A percentile compares a stretch with the other conserved stretches of the same genome.
Conservation (phyloP, 83 land plant species). For the Picea engelmannii region DNA sequence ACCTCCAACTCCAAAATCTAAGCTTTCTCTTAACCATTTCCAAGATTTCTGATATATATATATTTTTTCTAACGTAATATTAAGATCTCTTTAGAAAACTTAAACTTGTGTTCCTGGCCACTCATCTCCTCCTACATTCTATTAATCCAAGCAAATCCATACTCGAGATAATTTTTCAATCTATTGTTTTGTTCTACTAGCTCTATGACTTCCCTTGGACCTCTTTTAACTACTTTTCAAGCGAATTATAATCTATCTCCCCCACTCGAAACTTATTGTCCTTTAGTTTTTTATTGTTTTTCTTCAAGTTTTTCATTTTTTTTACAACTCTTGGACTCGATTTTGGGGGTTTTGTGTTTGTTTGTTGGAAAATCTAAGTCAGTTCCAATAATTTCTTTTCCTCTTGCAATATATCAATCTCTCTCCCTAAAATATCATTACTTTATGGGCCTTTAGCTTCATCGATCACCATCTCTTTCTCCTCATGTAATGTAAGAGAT, state of each 20-base stretch:
- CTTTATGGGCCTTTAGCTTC: not conserved
- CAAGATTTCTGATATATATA: constrained; percentile 5
- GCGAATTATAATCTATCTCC: constrained; percentile 6
- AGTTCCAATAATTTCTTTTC: constrained; percentile 5
- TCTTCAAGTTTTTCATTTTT: constrained; percentile 1
- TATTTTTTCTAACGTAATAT: not conserved
- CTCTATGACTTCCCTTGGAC: constrained; percentile 13
- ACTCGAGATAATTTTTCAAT: constrained; percentile 9
- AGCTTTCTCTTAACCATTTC: constrained; percentile 14
- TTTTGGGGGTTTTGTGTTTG: constrained; percentile 9
- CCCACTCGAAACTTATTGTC: not conserved
- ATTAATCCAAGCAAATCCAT: constrained; percentile 12
- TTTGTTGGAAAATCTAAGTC: not conserved
- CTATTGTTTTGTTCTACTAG: constrained; percentile 10
- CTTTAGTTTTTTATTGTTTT: constrained; percentile 8
- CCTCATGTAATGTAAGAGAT: constrained; percentile 1
- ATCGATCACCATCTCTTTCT: constrained; percentile 17
- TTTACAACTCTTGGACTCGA: constrained; percentile 7
- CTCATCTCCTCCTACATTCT: constrained; percentile 10
- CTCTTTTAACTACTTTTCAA: constrained; percentile 13
- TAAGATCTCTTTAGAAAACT: constrained; percentile 8
- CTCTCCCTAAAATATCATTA: not conserved
- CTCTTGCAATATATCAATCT: constrained; percentile 12
- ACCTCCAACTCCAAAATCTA: constrained; percentile 1
- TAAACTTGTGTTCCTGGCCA: constrained; percentile 7